A percentile compares a stretch with the other conserved stretches of the same genome.
Conservation (phyloP, 164 flowering plant genomes). For the Platanus orientalis region DNA sequence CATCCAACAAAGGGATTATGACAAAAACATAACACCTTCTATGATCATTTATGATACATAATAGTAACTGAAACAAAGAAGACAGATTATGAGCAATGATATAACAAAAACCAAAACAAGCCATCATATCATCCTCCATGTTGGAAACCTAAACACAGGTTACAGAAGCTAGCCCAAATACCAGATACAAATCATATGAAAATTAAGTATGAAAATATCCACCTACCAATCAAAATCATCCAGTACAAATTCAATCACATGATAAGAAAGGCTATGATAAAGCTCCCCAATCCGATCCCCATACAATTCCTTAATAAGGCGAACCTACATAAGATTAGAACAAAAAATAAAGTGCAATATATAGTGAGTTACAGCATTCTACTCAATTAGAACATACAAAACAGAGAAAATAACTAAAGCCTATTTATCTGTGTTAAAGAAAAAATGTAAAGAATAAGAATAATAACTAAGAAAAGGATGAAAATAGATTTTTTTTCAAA, state of each 20-base stretch:
- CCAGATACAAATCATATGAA: not conserved
- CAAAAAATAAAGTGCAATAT: not conserved
- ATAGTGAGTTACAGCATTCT: not conserved
- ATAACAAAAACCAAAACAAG: too few relatives aligned
- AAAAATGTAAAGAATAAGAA: too few relatives aligned
- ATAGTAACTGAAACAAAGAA: too few relatives aligned
- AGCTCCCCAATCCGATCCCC: conserved; percentile 81
- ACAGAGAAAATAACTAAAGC: not conserved
- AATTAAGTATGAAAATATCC: not conserved
- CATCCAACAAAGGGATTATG: not conserved
- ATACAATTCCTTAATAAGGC: conserved; percentile 82
- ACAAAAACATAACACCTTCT: not conserved
- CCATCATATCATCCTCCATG: too few relatives aligned
- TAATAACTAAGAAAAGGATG: too few relatives aligned
- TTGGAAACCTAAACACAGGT: too few relatives aligned
- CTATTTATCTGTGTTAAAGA: too few relatives aligned
- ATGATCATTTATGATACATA: too few relatives aligned
- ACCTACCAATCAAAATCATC: conserved; percentile 75
- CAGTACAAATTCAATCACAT: conserved; percentile 73
- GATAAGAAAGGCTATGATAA: conserved; percentile 83
- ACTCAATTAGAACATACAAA: not conserved
- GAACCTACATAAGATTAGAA: conserved; percentile 50
- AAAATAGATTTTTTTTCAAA: too few relatives aligned
- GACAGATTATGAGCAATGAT: too few relatives aligned
- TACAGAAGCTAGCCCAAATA: too few relatives aligned